Conservation (phyloP, 371 early-diverging fungal genomes). For the Smittium mucronatum region DNA sequence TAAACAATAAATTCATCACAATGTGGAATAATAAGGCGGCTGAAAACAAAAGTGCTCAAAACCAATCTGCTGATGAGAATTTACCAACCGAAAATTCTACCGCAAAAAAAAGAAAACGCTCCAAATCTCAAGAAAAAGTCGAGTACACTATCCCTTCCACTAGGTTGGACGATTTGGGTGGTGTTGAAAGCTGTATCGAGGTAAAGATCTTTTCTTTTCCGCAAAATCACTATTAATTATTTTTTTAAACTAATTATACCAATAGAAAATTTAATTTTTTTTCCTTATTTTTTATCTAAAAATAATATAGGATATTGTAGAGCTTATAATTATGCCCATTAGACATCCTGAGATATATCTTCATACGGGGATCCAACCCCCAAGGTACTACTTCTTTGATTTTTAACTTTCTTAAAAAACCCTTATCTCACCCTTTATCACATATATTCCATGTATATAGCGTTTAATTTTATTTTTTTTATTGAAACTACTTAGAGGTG, state of each 20-base stretch:
- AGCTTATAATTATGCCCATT: constrained; percentile 92
- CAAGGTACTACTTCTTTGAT: constrained; percentile 33
- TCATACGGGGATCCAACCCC: constrained; percentile 93
- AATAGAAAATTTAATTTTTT: not conserved
- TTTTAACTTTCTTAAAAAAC: constrained; percentile 1
- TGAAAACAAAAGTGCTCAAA: not conserved
- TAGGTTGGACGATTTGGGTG: constrained; percentile 69
- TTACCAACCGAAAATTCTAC: not conserved
- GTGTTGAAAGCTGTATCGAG: constrained; percentile 76
- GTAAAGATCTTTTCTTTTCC: constrained; percentile 29
- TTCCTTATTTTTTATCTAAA: not conserved
- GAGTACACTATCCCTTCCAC: constrained; percentile 39
- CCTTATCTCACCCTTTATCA: too few relatives aligned
- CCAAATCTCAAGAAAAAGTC: constrained; percentile 14
- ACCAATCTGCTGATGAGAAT: not conserved
- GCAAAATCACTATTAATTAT: not conserved
- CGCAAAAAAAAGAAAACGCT: constrained; percentile 17
- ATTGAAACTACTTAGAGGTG: constrained; percentile 66
- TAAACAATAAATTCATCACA: constrained; percentile 58
- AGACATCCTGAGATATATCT: constrained; percentile 91
- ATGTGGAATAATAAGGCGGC: constrained; percentile 43
- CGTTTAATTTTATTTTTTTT: too few relatives aligned
- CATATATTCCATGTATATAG: too few relatives aligned
- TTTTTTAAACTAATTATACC: not conserved
- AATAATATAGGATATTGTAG: constrained; percentile 60